A percentile compares a stretch with the other conserved stretches of the same genome.
phyloP scores from a whole-genome alignment of 345 rosid genomes.

The Reutealis trisperma region DNA sequence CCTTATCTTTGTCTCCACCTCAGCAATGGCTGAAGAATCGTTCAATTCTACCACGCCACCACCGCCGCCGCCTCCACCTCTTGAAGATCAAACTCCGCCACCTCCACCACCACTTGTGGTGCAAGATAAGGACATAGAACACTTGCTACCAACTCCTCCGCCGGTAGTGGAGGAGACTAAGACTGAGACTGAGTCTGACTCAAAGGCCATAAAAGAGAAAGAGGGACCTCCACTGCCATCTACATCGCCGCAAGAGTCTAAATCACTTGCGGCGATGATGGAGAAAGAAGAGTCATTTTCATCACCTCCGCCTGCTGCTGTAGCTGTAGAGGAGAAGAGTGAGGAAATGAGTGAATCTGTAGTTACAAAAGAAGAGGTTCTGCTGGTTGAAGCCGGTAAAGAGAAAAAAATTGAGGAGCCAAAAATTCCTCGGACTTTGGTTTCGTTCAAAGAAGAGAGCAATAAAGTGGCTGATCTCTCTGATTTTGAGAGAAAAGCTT shows the following conservation, averaged over 20 bases:
- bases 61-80: constrained; percentile 7
- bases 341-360: neutral
- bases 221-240: constrained; percentile 13
- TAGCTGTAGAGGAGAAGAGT: neutral
- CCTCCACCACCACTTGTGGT: neutral
- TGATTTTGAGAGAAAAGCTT: constrained; percentile 53
- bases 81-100: neutral
- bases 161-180: neutral
- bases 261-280: constrained; percentile 44
- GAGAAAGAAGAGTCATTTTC: constrained; percentile 41
- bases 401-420: constrained; percentile 20
- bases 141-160: neutral
- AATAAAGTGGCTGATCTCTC: constrained; percentile 59
- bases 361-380: constrained; percentile 29
- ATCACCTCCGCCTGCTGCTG: neutral
- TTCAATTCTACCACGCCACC: constrained; percentile 10
- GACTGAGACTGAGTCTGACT: neutral
- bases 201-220: neutral
- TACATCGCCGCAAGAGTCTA: constrained; percentile 23
- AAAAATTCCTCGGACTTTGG: constrained; percentile 38
- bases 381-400: constrained; percentile 10
- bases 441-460: constrained; percentile 70
- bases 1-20: neutral
- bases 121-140: neutral
- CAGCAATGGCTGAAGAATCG: constrained; percentile 31